A percentile compares a stretch with the other conserved stretches of the same genome.
phyloP scores from a whole-genome alignment of 768 basidiomycete species.

The Phlebiopsis gigantea region DNA sequence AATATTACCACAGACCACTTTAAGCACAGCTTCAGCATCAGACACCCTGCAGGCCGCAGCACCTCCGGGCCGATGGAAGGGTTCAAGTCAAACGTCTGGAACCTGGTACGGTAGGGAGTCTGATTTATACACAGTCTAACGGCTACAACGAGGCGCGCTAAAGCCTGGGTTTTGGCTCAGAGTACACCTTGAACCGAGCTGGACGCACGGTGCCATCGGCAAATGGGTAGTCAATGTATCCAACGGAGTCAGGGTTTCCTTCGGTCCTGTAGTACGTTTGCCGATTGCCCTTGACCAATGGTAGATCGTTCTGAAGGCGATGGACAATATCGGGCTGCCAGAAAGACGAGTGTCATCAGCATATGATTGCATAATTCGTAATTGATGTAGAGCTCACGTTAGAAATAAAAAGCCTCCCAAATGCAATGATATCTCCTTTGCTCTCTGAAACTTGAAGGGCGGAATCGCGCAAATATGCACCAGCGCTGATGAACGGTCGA shows the following conservation, averaged over 20 bases:
- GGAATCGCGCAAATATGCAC: slow-evolving; percentile 18
- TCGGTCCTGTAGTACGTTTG: slow-evolving; percentile 7
- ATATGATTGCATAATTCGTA: no score
- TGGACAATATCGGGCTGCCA: slow-evolving; percentile 15
- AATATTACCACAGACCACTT: no score
- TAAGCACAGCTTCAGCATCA: no score
- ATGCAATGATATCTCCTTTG: slow-evolving; percentile 9
- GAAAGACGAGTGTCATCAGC: no score
- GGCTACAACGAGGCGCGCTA: no score
- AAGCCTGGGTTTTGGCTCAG: no score
- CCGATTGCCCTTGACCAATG: slow-evolving; percentile 3
- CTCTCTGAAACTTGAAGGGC: slow-evolving; percentile 16
- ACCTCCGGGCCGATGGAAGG: no score
- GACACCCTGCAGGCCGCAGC: no score
- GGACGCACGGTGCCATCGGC: background rate
- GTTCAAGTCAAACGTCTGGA: no score
- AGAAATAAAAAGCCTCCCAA: slow-evolving; percentile 9
- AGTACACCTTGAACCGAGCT: background rate
- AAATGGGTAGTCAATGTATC: slow-evolving; percentile 18
- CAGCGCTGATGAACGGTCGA: slow-evolving; percentile 19
- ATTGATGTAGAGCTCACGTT: slow-evolving; percentile 8
- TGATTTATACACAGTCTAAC: no score
- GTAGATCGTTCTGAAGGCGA: slow-evolving; percentile 12
- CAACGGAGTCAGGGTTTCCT: background rate
- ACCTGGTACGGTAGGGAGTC: no score